Evolutionary conservation across 768 basidiomycete species (phyloP), one percentile per base, ranked within the genome.

Genomic region (Suillus alpinus): DNA sequence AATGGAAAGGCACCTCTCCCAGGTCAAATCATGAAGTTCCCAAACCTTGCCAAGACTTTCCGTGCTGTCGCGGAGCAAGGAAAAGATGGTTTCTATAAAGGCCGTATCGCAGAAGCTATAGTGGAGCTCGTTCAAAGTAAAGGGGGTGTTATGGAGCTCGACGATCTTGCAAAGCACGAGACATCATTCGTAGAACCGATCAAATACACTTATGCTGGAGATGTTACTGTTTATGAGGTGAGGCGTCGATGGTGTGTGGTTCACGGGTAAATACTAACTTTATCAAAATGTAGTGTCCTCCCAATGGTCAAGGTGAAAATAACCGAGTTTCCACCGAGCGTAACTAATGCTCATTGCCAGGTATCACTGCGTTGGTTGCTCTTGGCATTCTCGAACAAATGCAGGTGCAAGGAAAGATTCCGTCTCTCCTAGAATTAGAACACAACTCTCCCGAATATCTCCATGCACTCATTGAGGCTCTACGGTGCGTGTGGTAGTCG

Each of bases 61-160:
- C 84, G 87, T 53, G 82, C 85, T 51, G 79, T 98, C 9, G 92
- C 86, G 0, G 81, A 84, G 63, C 76, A 94, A 14, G 96, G 96
- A 2, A 94, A 90, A 68, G 87, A 89, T 59, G 97, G 96, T 0
- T 99, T 94, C 74, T 99, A 99, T 77, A 93, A 88, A 69, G 97
- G 97, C 2, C 80, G 91, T 16, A 74, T 98, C 16, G 97, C 97
- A 0, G 80, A 95, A 71, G 92, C 91, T 3, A 91, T 97, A 59
- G 90, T 95, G 9, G 86, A 94, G 53, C 80, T 98, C 34, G 83
- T 97, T 53, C 78, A 92, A 73, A 87, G 85, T 72, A 83, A 89
- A 66, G 96, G 96, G 18, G 97, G 97, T 20, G 83, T 95, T 8
- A 95, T 99, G 95, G 89, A 89, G 55, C 81, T 98, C 13, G 86